A percentile compares a stretch with the other conserved stretches of the same genome.
These are phyloP conservation scores for Phytophthora pseudosyringae DNA, from an alignment of 352 stramenopile genomes.

Conservation along the genomic window DNA sequence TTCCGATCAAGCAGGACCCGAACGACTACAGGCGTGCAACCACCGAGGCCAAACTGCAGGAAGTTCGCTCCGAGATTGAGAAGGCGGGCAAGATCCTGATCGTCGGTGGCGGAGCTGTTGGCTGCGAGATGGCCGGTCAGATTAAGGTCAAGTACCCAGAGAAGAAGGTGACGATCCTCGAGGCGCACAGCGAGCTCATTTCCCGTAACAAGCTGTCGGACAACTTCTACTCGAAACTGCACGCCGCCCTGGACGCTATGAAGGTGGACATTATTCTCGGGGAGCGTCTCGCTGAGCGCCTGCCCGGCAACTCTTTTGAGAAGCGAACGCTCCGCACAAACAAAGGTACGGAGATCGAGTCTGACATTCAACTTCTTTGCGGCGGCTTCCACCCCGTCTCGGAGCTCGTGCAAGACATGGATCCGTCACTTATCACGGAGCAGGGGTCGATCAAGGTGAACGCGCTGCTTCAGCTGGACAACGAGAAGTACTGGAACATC, in stretches of 20 bases:
- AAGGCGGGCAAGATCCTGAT: constrained; percentile 55
- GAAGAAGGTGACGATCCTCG: constrained; percentile 67
- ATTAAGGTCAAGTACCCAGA: constrained; percentile 57
- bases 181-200: constrained; percentile 43
- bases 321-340: constrained; percentile 48
- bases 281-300: constrained; percentile 42
- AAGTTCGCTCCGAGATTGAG: constrained; percentile 49
- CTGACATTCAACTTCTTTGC: constrained; percentile 65
- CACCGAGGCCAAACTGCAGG: constrained; percentile 45
- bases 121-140: constrained; percentile 65
- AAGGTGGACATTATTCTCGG: constrained; percentile 57
- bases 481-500: constrained; percentile 44
- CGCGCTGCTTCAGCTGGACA: constrained; percentile 50
- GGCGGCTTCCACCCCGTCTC: constrained; percentile 41
- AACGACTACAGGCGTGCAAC: constrained; percentile 29
- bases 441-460: constrained; percentile 58
- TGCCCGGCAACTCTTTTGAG: constrained; percentile 46
- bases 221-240: constrained; percentile 55
- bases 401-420: constrained; percentile 42
- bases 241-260: constrained; percentile 36
- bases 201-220: constrained; percentile 44
- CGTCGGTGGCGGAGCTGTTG: constrained; percentile 61
- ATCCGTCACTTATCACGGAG: constrained; percentile 40
- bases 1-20: constrained; percentile 54
- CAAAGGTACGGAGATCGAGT: constrained; percentile 56